Evolutionary conservation across 2,329 filamentous ascomycete genomes (phyloP).

Genomic region (Microcyclospora pomicola): DNA sequence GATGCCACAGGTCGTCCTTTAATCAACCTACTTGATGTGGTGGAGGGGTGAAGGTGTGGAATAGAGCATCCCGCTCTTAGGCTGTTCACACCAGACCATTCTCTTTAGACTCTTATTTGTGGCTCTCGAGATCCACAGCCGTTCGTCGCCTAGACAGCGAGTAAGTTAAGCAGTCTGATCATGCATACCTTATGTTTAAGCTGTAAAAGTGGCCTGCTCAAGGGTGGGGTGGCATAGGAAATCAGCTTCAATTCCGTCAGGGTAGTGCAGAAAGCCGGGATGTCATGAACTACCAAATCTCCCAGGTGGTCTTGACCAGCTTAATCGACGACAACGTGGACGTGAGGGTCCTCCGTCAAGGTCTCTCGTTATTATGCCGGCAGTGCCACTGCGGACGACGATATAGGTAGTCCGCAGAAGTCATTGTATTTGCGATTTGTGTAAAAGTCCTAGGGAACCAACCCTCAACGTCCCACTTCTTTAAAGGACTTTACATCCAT

Average conservation of each 20-base stretch:
- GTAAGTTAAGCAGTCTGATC: constrained; percentile 7
- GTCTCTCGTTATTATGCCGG: constrained; percentile 7
- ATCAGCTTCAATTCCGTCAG: constrained; percentile 7
- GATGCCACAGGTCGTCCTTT: constrained; percentile 10
- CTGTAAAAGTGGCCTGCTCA: constrained; percentile 17
- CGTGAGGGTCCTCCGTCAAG: constrained; percentile 10
- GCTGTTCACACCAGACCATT: constrained; percentile 26
- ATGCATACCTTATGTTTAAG: constrained; percentile 23
- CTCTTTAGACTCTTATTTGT: constrained; percentile 4
- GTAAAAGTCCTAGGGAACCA: no score
- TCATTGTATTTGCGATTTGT: no score
- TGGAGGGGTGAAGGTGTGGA: constrained; percentile 6
- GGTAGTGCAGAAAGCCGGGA: constrained; percentile 6
- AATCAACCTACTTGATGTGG: constrained; percentile 4
- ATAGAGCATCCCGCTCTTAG: constrained; percentile 17
- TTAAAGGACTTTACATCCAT: no score
- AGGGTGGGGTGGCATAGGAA: constrained; percentile 17
- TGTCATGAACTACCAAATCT: not conserved
- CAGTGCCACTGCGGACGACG: constrained; percentile 7
- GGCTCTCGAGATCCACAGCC: not conserved
- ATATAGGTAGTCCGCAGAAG: constrained; percentile 7
- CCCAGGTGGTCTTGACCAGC: constrained; percentile 15
- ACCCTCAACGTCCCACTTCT: no score
- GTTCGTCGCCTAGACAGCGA: not conserved
- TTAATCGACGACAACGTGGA: constrained; percentile 21